Conservation (phyloP, 805 yeast species). For the Sungouiella blattae region DNA sequence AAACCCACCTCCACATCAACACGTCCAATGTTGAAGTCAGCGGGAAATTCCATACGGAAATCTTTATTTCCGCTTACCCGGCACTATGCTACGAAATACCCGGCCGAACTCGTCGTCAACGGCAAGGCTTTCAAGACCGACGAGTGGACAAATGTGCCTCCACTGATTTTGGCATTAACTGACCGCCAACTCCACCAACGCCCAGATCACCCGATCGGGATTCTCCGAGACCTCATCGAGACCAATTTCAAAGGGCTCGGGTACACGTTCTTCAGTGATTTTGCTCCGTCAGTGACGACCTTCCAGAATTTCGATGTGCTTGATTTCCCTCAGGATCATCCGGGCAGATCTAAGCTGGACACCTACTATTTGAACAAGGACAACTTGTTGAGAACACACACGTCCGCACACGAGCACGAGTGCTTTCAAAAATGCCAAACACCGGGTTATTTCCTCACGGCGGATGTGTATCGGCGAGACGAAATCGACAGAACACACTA, state of each 20-base stretch:
- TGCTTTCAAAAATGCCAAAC: constrained; percentile 66
- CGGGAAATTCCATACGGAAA: background rate
- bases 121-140: constrained; percentile 58
- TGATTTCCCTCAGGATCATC: constrained; percentile 89
- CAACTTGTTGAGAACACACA: constrained; percentile 81
- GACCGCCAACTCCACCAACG: constrained; percentile 72
- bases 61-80: background rate
- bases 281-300: constrained; percentile 78
- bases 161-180: constrained; percentile 62
- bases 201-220: constrained; percentile 85
- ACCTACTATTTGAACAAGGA: constrained; percentile 83
- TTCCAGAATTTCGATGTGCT: constrained; percentile 86
- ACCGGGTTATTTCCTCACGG: constrained; percentile 88
- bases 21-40: constrained; percentile 1
- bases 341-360: constrained; percentile 88
- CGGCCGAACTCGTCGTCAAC: constrained; percentile 35
- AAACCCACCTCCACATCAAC: too few relatives aligned
- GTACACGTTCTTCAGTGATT: constrained; percentile 73
- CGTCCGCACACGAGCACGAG: constrained; percentile 93
- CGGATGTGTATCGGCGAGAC: constrained; percentile 94
- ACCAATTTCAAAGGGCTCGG: constrained; percentile 61
- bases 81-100: constrained; percentile 14
- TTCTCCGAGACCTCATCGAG: constrained; percentile 72
- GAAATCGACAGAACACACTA: constrained; percentile 95
- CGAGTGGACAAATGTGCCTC: constrained; percentile 83